Conservation (phyloP, 768 basidiomycete species). For the Dacryopinax primogenitus region DNA sequence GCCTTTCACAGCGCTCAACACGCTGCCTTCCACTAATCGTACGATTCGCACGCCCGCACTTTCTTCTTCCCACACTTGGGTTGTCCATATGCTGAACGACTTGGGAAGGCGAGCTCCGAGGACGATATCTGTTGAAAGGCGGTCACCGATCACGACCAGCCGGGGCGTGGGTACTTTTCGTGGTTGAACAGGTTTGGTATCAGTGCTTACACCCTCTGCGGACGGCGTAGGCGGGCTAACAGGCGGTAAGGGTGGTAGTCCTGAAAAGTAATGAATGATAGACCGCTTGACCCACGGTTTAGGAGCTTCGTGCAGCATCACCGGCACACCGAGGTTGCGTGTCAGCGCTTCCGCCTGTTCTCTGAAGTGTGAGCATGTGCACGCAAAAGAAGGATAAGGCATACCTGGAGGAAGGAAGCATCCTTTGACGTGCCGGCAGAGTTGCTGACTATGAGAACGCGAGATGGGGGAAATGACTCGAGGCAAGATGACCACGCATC, state of each 20-base stretch:
- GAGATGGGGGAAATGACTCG: neutral
- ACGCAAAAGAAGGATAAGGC: neutral
- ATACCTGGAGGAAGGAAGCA: neutral
- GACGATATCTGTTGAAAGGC: neutral
- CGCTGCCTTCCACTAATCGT: neutral
- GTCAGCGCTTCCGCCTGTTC: neutral
- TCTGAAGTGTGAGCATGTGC: neutral
- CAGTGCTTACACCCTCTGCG: neutral
- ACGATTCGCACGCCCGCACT: neutral
- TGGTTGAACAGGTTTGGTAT: neutral
- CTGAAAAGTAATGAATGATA: neutral
- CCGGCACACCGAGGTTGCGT: neutral
- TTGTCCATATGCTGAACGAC: neutral
- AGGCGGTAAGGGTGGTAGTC: neutral
- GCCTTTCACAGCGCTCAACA: neutral
- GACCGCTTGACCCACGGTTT: constrained; percentile 1
- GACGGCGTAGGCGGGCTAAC: too few species aligned
- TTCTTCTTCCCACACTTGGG: neutral
- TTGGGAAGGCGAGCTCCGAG: neutral
- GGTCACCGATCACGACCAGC: neutral
- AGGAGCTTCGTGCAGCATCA: constrained; percentile 1
- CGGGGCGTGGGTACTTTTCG: neutral
- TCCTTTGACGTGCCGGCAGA: neutral
- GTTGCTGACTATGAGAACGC: constrained; percentile 1
- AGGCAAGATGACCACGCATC: neutral